Evolutionary conservation across 179 eudicot genomes (phyloP).

Genomic region (Heliamphora pulchella): DNA sequence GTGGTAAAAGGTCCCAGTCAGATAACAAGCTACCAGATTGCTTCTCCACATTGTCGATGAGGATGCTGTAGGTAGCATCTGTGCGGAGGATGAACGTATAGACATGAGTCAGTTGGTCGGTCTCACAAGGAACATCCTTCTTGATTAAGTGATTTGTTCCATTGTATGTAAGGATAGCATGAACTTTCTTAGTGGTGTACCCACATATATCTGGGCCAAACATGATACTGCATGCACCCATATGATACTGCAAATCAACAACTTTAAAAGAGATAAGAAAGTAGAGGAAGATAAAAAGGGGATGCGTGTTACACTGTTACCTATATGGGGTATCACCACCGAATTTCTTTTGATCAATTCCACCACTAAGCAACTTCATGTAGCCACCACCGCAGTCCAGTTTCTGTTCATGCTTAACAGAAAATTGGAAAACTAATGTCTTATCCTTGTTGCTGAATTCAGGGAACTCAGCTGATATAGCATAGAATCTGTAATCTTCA

Average conservation of each 20-base stretch:
- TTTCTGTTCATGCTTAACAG: slow-evolving; percentile 94
- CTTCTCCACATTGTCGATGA: slow-evolving; percentile 79
- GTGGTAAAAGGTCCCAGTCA: slow-evolving; percentile 80
- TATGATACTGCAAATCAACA: slow-evolving; percentile 19
- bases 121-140: slow-evolving; percentile 97
- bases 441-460: slow-evolving; percentile 92
- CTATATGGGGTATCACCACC: slow-evolving; percentile 96
- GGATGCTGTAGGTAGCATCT: slow-evolving; percentile 89
- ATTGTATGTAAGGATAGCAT: slow-evolving; percentile 74
- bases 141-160: slow-evolving; percentile 79
- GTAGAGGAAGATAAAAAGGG: background rate
- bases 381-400: slow-evolving; percentile 99
- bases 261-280: background rate
- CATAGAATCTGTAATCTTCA: slow-evolving; percentile 31
- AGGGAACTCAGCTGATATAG: slow-evolving; percentile 31
- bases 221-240: slow-evolving; percentile 64
- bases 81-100: slow-evolving; percentile 89
- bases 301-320: slow-evolving; percentile 49
- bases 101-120: slow-evolving; percentile 87
- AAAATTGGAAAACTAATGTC: slow-evolving; percentile 79
- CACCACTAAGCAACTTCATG: slow-evolving; percentile 90
- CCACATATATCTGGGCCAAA: slow-evolving; percentile 99
- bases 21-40: slow-evolving; percentile 72
- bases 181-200: slow-evolving; percentile 88
- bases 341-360: slow-evolving; percentile 76